Base-by-base conservation (phyloP, 805 yeast genomes). In the Teunomyces atbi region DNA sequence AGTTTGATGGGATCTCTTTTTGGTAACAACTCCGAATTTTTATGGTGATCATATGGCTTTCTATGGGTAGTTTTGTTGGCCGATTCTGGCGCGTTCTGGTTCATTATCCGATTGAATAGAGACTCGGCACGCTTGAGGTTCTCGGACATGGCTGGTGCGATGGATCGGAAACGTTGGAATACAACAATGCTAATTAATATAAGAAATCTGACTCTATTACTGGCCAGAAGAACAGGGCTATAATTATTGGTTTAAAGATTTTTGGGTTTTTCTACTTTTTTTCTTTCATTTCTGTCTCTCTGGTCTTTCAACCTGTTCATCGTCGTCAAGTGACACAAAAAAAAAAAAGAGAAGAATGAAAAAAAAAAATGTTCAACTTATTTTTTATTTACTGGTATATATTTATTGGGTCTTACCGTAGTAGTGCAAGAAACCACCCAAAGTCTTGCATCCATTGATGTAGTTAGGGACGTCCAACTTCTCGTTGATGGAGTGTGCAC, bases 401-500 rank as follows among this genome's bases (percentile, higher is more conserved):
- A 23, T 23, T 23, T 23, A 23, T 23, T 23, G 26, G 23, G 59
- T 48, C 52, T 53, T 61, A 15, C 66, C 87, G 56, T 86, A 86
- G 73, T 85, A 91, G 71, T 94, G 97, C 64, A 94, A 77, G 71
- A 90, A 94, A 15, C 97, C 96, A 55, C 92, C 84, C 69, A 92
- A 79, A 11, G 96, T 86, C 77, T 94, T 94, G 62, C 87, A 83
- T 55, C 99, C 99, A 61, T 88, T 87, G 56, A 94, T 83, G 71
- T 88, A 94, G 77, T 94, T 94, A 54, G 86, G 73, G 44, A 90
- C 75, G 65, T 95, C 87, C 59, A 94, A 73, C 75, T 94, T 94
- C 74, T 94, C 99, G 65, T 94, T 94, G 60, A 94, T 90, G 18
- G 97, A 89, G 68, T 94, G 99, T 40, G 99, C 99, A 59, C 99